A percentile compares a stretch with the other conserved stretches of the same genome.
phyloP scores from a whole-genome alignment of 2,329 filamentous ascomycete genomes.

The Biscogniauxia mediterranea region DNA sequence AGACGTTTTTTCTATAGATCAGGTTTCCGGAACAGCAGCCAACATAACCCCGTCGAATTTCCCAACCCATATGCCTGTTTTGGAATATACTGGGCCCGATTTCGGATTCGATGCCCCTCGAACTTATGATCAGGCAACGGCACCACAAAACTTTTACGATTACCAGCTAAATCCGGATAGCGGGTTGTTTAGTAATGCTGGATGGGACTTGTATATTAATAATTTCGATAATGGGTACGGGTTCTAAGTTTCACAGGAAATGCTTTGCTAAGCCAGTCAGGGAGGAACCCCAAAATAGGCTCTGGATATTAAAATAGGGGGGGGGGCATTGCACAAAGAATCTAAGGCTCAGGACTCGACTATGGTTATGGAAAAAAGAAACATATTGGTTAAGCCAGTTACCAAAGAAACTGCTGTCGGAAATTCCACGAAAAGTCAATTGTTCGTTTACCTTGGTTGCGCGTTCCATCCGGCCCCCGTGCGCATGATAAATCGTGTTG shows the following conservation, averaged over 20 bases:
- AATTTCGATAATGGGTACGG: neutral
- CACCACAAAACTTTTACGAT: neutral
- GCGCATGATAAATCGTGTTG: neutral
- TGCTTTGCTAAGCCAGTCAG: neutral
- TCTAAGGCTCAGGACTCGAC: too few species aligned
- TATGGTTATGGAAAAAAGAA: neutral
- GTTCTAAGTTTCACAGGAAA: neutral
- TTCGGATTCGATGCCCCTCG: slow-evolving; percentile 12
- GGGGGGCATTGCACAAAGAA: too few species aligned
- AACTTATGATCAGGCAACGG: neutral
- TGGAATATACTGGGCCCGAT: slow-evolving; percentile 11
- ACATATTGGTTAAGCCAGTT: neutral
- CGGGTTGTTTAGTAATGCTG: slow-evolving; percentile 4
- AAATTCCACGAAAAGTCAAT: slow-evolving; percentile 2
- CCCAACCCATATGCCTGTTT: slow-evolving; percentile 1
- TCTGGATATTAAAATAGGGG: too few species aligned
- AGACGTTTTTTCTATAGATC: neutral
- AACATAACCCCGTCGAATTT: neutral
- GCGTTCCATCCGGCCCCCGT: neutral
- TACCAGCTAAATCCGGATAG: slow-evolving; percentile 2
- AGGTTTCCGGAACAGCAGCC: neutral
- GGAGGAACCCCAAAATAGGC: too few species aligned
- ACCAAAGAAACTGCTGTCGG: slow-evolving; percentile 11
- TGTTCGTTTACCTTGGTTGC: neutral
- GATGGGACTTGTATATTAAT: slow-evolving; percentile 5